phyloP scores from a whole-genome alignment of 768 basidiomycete species.

The Hygrocybe coccinea region DNA sequence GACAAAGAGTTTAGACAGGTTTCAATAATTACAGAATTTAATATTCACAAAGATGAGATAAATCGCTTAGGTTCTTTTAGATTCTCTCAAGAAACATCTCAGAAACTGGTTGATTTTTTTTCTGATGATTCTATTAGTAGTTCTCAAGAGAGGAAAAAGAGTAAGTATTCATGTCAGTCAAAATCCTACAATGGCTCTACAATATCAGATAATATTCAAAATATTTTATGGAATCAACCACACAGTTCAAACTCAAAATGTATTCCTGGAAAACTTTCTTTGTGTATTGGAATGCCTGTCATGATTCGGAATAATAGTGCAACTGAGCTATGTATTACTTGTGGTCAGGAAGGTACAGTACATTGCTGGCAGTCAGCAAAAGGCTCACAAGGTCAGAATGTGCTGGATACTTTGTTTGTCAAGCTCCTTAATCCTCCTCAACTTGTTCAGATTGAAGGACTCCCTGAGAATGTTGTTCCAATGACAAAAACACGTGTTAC shows the following conservation, averaged over 20 bases:
- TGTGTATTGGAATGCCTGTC: slow-evolving; percentile 29
- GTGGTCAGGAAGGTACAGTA: slow-evolving; percentile 27
- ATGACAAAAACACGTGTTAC: slow-evolving; percentile 7
- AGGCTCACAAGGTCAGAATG: slow-evolving; percentile 12
- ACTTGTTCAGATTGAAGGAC: not conserved
- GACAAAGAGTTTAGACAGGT: slow-evolving; percentile 27
- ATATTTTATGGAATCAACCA: slow-evolving; percentile 9
- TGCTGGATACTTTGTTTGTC: slow-evolving; percentile 19
- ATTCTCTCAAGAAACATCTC: slow-evolving; percentile 33
- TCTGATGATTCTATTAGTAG: slow-evolving; percentile 17
- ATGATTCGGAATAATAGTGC: slow-evolving; percentile 25
- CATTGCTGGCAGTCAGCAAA: slow-evolving; percentile 20
- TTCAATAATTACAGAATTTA: slow-evolving; percentile 36
- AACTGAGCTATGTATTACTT: slow-evolving; percentile 29
- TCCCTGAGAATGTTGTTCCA: slow-evolving; percentile 21
- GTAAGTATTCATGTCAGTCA: not conserved
- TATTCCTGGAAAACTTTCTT: slow-evolving; percentile 26
- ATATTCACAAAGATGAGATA: slow-evolving; percentile 34
- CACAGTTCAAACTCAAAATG: slow-evolving; percentile 10
- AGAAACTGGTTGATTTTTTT: slow-evolving; percentile 19
- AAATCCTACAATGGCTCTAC: not conserved
- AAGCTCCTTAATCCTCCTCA: slow-evolving; percentile 14
- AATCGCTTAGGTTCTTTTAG: slow-evolving; percentile 28
- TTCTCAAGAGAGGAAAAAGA: not conserved
- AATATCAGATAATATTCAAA: not conserved